These are phyloP conservation scores for Pseudozyma tsukubaensis DNA, from an alignment of 1,284 basidiomycete genomes.

Conservation along the genomic window DNA sequence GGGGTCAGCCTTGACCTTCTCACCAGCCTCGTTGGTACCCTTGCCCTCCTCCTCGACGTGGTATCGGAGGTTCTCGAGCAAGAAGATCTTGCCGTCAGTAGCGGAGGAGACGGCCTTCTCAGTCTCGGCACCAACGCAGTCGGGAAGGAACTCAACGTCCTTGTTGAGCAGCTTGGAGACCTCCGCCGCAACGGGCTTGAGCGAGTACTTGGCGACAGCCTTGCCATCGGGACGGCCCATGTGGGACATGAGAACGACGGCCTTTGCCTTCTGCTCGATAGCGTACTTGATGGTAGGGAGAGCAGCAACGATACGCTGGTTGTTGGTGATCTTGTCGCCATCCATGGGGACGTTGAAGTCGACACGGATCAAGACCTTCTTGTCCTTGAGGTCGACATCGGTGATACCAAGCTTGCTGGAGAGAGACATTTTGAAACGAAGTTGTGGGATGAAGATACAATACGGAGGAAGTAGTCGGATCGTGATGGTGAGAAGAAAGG, in stretches of 20 bases:
- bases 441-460: background rate
- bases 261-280: conserved; percentile 84
- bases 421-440: conserved; percentile 82
- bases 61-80: conserved; percentile 98
- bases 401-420: conserved; percentile 83
- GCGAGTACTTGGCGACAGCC: conserved; percentile 87
- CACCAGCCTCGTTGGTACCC: conserved; percentile 88
- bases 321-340: conserved; percentile 90
- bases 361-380: conserved; percentile 78
- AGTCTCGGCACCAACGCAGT: conserved; percentile 87
- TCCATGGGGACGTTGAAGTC: conserved; percentile 97
- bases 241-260: conserved; percentile 95
- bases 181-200: conserved; percentile 80
- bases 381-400: conserved; percentile 88
- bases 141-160: conserved; percentile 80
- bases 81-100: conserved; percentile 81
- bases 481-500: conserved; percentile 7
- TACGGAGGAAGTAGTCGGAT: background rate
- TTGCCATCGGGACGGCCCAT: conserved; percentile 96
- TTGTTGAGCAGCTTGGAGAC: conserved; percentile 69
- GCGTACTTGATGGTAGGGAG: conserved; percentile 96
- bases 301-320: conserved; percentile 92
- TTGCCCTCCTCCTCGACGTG: conserved; percentile 98
- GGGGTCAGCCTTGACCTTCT: conserved; percentile 91
- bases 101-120: conserved; percentile 81